A percentile compares a stretch with the other conserved stretches of the same genome.
These are phyloP conservation scores for Globisporangium polare DNA, from an alignment of 352 stramenopile species.

Conservation along the genomic window DNA sequence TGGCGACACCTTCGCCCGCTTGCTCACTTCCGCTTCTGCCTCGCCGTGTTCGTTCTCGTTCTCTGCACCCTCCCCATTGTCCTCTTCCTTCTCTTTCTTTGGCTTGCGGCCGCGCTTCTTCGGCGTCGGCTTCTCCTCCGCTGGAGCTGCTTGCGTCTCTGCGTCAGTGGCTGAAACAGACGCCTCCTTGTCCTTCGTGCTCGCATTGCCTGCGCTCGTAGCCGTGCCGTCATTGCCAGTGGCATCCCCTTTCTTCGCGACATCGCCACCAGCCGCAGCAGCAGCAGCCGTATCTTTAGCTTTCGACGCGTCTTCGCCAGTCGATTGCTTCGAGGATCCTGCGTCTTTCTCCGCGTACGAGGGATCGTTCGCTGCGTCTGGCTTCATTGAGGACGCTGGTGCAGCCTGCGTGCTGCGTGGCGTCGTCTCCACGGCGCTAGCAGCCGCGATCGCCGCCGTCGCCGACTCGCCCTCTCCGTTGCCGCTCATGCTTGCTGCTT, in stretches of 20 bases:
- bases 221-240: neutral
- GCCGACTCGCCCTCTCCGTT: conserved; percentile 1
- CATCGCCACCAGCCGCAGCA: neutral
- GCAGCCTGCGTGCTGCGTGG: neutral
- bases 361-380: conserved; percentile 2
- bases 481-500: conserved; percentile 10
- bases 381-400: neutral
- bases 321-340: neutral
- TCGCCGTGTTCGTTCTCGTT: neutral
- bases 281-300: conserved; percentile 6
- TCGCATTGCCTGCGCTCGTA: neutral
- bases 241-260: neutral
- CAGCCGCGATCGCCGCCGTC: neutral
- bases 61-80: neutral
- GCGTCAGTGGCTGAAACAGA: too few species aligned
- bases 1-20: conserved; percentile 6
- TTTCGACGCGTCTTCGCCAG: conserved; percentile 4
- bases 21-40: conserved; percentile 9
- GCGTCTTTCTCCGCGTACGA: neutral
- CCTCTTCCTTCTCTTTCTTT: conserved; percentile 9
- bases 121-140: conserved; percentile 9
- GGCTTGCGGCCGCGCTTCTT: conserved; percentile 30
- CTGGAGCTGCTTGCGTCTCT: neutral
- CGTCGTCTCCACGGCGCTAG: neutral
- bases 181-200: neutral